Evolutionary conservation across 352 stramenopile species (phyloP), one percentile per base, ranked within the genome.

Genomic region (Globisporangium viniferum): DNA sequence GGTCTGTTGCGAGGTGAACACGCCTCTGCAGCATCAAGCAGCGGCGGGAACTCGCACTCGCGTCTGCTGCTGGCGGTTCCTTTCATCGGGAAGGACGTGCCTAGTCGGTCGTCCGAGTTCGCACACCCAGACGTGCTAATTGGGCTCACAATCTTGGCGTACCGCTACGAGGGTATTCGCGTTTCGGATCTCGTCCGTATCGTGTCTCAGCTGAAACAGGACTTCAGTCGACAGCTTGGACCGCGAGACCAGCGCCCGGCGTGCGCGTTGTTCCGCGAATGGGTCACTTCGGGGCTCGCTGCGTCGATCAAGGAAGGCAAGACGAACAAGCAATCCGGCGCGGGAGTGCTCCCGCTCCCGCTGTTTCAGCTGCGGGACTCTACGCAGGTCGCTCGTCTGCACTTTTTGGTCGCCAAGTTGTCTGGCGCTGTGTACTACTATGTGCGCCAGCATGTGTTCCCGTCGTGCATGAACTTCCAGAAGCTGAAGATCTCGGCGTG

Each of bases 61-160:
- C 93, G 98, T 44, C 74, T 98, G 44, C 79, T 99, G 58, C 78
- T 99, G 44, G 98, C 98, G 0, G 95, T 99, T 5, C 98, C 98
- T 33, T 99, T 99, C 72, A 96, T 99, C 36, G 98, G 97, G 29
- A 99, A 99, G 75, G 98, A 99, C 78, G 98, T 99, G 15, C 98
- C 98, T 5, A 99, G 93, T 68, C 86, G 97, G 36, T 98, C 97
- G 22, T 99, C 95, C 33, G 98, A 99, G 76, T 99, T 99, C 71
- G 98, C 97, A 8, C 97, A 99, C 64, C 98, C 98, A 7, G 98
- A 99, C 69, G 96, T 98, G 6, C 72, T 98, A 24, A 98, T 98
- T 60, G 92, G 92, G 0, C 70, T 98, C 29, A 97, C 92, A 1
- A 91, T 97, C 67, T 69, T 97, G 51, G 91, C 92, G 5, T 97